Percentiles rank a stretch among this genome's conserved stretches.
These are phyloP conservation scores for Porcisia hertigi DNA, from an alignment of 208 protist species.

Conservation along the genomic window DNA sequence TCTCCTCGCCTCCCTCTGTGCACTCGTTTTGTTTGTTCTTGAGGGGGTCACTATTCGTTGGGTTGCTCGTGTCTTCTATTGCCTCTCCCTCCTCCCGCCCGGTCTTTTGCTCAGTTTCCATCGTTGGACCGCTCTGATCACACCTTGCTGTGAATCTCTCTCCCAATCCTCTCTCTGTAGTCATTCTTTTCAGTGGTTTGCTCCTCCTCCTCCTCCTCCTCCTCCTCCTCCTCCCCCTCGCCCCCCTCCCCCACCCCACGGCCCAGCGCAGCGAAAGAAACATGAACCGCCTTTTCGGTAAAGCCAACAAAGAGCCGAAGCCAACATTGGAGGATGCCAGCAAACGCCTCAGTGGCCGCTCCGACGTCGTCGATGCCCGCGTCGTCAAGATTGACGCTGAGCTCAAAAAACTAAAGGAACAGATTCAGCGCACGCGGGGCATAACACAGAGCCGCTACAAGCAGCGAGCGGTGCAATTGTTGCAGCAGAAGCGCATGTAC, in stretches of 20 bases:
- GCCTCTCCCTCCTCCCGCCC: too few relatives aligned
- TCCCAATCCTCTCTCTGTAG: too few relatives aligned
- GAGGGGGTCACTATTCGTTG: too few relatives aligned
- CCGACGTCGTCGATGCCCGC: slow-evolving; percentile 78
- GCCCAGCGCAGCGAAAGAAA: neutral
- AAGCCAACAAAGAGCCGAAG: slow-evolving; percentile 62
- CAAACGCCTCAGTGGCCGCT: slow-evolving; percentile 65
- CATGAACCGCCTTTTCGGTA: slow-evolving; percentile 93
- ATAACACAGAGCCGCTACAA: slow-evolving; percentile 87
- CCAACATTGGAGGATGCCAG: slow-evolving; percentile 88
- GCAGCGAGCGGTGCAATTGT: slow-evolving; percentile 87
- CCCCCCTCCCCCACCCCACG: neutral
- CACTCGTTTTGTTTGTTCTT: neutral
- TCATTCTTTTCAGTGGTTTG: neutral
- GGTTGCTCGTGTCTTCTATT: too few relatives aligned
- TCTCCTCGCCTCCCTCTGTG: neutral
- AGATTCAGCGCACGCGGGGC: slow-evolving; percentile 73
- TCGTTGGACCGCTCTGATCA: too few relatives aligned
- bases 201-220: neutral
- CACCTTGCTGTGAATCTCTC: too few relatives aligned
- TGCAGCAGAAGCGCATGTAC: slow-evolving; percentile 94
- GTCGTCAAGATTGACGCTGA: slow-evolving; percentile 89
- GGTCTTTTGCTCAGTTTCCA: too few relatives aligned
- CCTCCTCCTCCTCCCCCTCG: neutral
- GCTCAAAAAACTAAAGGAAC: slow-evolving; percentile 80